Conservation (phyloP, 2,329 filamentous ascomycete genomes). For the Curvularia eragrostidis region DNA sequence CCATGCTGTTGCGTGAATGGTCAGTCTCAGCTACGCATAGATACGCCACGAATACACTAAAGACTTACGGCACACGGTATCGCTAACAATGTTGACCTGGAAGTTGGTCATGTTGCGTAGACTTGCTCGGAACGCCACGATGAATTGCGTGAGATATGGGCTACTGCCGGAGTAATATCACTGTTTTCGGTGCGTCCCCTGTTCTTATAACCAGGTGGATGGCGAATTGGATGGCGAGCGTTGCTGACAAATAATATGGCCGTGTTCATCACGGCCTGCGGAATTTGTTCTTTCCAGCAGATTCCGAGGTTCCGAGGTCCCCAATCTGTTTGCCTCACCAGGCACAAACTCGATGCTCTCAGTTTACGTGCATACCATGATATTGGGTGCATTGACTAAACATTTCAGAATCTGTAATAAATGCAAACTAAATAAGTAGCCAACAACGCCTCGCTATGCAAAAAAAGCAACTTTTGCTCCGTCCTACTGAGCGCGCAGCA, state of each 20-base stretch:
- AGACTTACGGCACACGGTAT: slow-evolving; percentile 75
- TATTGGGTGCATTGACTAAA: not conserved
- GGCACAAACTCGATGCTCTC: not conserved
- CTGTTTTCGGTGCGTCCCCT: not conserved
- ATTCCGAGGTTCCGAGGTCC: slow-evolving; percentile 13
- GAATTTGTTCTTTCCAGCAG: slow-evolving; percentile 7
- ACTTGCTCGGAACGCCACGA: slow-evolving; percentile 44
- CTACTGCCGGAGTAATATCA: slow-evolving; percentile 5
- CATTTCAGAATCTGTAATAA: not conserved
- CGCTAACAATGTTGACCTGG: slow-evolving; percentile 76
- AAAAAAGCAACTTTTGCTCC: slow-evolving; percentile 5
- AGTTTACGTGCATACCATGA: not conserved
- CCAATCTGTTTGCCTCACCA: not conserved
- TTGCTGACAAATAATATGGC: slow-evolving; percentile 35
- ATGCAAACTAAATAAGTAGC: not conserved
- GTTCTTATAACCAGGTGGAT: slow-evolving; percentile 19
- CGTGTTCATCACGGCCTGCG: slow-evolving; percentile 3
- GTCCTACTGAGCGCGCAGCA: not conserved
- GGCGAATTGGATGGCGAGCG: not conserved
- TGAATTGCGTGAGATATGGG: slow-evolving; percentile 24
- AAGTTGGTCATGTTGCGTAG: slow-evolving; percentile 61
- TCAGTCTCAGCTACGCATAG: slow-evolving; percentile 8
- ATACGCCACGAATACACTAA: not conserved
- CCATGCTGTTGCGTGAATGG: slow-evolving; percentile 34
- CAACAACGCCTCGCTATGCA: slow-evolving; percentile 26